Percentiles rank a stretch among this genome's conserved stretches.
These are phyloP conservation scores for Adansonia madagascariensis DNA, from an alignment of 441 rosid species.

Conservation along the genomic window DNA sequence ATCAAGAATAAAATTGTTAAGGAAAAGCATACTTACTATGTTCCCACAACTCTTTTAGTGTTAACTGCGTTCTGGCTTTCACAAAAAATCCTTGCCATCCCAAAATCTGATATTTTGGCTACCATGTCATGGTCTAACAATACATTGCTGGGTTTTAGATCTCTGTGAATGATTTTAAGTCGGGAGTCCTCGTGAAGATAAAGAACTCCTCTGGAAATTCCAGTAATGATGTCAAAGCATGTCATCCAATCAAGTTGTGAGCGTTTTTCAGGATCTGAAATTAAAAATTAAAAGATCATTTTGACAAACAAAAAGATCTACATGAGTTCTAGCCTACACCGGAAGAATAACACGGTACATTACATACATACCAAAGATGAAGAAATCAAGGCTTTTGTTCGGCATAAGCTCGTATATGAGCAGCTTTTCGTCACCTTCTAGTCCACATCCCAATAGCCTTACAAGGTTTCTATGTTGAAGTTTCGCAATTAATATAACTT, in stretches of 20 bases:
- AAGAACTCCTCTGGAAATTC: slow-evolving; percentile 17
- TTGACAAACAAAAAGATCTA: neutral
- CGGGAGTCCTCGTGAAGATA: slow-evolving; percentile 23
- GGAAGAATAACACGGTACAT: neutral
- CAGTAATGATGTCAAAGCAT: slow-evolving; percentile 29
- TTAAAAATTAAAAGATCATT: neutral
- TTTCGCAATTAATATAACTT: slow-evolving; percentile 32
- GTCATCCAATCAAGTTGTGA: slow-evolving; percentile 30
- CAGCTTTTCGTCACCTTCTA: slow-evolving; percentile 36
- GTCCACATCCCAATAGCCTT: slow-evolving; percentile 38
- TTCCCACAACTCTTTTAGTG: slow-evolving; percentile 35
- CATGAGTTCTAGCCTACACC: neutral
- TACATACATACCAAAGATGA: slow-evolving; percentile 20
- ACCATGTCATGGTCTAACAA: slow-evolving; percentile 11
- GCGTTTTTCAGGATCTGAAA: slow-evolving; percentile 27
- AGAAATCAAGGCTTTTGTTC: slow-evolving; percentile 23
- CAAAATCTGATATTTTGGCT: slow-evolving; percentile 40
- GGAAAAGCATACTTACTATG: slow-evolving; percentile 32
- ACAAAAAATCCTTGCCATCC: slow-evolving; percentile 37
- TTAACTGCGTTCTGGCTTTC: slow-evolving; percentile 23
- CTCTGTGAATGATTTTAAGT: slow-evolving; percentile 18
- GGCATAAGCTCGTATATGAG: slow-evolving; percentile 41
- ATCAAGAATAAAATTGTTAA: neutral
- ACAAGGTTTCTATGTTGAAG: slow-evolving; percentile 45
- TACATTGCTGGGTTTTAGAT: slow-evolving; percentile 23